Conservation (phyloP, 2,329 filamentous ascomycete genomes). For the Penicillium rolfsii region DNA sequence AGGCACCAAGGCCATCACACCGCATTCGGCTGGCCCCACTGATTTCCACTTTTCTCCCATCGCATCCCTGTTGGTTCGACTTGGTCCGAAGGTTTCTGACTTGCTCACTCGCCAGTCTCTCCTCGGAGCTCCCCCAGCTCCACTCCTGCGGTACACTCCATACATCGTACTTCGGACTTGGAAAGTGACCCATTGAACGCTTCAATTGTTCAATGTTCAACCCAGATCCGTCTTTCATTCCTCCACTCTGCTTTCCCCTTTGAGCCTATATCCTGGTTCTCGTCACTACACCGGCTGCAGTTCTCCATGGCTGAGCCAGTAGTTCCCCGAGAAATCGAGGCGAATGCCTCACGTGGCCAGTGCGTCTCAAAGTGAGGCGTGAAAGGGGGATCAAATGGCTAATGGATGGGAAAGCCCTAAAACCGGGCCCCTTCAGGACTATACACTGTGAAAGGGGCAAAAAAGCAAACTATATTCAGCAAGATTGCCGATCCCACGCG, state of each 20-base stretch:
- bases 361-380: conserved; percentile 34
- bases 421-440: background rate
- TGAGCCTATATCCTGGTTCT: conserved; percentile 3
- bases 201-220: background rate
- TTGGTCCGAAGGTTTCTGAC: conserved; percentile 1
- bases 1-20: background rate
- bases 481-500: conserved; percentile 8
- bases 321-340: conserved; percentile 23
- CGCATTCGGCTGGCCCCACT: background rate
- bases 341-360: conserved; percentile 29
- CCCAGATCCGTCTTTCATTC: conserved; percentile 6
- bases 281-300: conserved; percentile 21
- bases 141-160: conserved; percentile 3
- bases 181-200: background rate
- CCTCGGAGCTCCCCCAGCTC: background rate
- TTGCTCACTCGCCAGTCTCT: background rate
- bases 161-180: background rate
- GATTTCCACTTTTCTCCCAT: background rate
- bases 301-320: conserved; percentile 17
- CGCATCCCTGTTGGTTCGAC: background rate
- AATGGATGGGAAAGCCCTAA: conserved; percentile 3
- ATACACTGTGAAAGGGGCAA: conserved; percentile 9
- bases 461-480: conserved; percentile 2
- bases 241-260: background rate
- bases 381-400: conserved; percentile 13